Evolutionary conservation across 139 green algal genomes (phyloP).

Genomic region (Closterium sp.): DNA sequence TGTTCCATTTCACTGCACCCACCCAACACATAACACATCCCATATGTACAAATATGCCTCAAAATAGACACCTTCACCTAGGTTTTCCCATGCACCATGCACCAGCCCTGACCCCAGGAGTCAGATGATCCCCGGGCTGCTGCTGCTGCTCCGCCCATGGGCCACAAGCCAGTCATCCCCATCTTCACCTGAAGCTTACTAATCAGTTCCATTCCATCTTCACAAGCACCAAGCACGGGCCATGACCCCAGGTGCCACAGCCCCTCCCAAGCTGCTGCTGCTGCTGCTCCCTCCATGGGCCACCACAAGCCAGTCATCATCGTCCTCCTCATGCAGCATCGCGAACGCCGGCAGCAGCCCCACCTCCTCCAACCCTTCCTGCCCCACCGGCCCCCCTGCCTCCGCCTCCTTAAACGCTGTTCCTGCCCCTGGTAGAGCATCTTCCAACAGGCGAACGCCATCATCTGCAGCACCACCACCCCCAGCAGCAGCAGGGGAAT

Average conservation of each 20-base stretch:
- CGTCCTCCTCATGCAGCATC: neutral
- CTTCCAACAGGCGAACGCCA: neutral
- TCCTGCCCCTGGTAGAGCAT: neutral
- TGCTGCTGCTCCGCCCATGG: too few relatives aligned
- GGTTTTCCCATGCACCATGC: too few relatives aligned
- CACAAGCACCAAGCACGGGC: neutral
- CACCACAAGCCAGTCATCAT: neutral
- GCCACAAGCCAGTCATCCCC: too few relatives aligned
- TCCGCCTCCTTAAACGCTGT: neutral
- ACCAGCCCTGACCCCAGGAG: too few relatives aligned
- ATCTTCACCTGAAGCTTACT: too few relatives aligned
- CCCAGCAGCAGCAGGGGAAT: neutral
- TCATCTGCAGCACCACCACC: neutral
- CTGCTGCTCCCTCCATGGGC: neutral
- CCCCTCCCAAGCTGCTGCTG: neutral
- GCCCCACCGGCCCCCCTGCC: too few relatives aligned
- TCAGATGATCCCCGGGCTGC: too few relatives aligned
- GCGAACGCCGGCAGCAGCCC: neutral
- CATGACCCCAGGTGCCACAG: neutral
- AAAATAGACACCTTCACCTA: too few relatives aligned
- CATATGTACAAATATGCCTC: too few relatives aligned
- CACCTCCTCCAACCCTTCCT: neutral
- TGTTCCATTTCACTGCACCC: too few relatives aligned
- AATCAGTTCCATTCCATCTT: too few relatives aligned
- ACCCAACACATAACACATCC: too few relatives aligned